phyloP scores from a whole-genome alignment of 225 moss, liverwort and hornwort species.

The Polytrichum formosum region DNA sequence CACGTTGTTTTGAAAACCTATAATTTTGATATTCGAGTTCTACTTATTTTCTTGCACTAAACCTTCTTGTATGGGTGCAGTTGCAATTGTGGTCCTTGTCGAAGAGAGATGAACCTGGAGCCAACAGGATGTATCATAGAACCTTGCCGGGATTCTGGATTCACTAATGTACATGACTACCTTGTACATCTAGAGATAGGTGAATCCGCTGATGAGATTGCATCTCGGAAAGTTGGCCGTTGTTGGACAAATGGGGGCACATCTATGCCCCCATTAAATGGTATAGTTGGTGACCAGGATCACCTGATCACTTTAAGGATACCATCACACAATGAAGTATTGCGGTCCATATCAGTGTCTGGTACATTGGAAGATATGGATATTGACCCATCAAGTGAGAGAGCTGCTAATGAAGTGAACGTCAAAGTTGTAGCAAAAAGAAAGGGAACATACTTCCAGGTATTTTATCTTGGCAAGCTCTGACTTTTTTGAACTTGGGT shows the following conservation, averaged over 20 bases:
- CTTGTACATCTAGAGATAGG: constrained; percentile 28
- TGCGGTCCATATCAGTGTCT: not conserved
- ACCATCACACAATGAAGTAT: not conserved
- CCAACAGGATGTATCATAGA: constrained; percentile 15
- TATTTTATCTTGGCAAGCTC: constrained; percentile 1
- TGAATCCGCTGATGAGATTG: constrained; percentile 24
- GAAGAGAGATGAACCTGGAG: constrained; percentile 3
- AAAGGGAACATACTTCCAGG: constrained; percentile 22
- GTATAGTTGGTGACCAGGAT: not conserved
- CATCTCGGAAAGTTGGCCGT: constrained; percentile 25
- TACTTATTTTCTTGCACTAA: no score
- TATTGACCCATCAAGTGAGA: constrained; percentile 1
- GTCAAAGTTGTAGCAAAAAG: constrained; percentile 28
- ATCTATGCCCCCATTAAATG: not conserved
- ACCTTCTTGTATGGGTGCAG: constrained; percentile 13
- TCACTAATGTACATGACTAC: constrained; percentile 41
- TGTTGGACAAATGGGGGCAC: constrained; percentile 30
- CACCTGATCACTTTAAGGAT: not conserved
- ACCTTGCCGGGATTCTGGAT: constrained; percentile 9
- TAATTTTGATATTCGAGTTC: not conserved
- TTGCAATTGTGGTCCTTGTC: constrained; percentile 38
- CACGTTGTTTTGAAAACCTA: no score
- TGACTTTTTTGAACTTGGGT: no score
- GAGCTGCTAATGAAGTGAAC: not conserved
- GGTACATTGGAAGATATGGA: not conserved